Evolutionary conservation across 2,329 filamentous ascomycete genomes (phyloP).

Genomic region (Diplodia corticola): DNA sequence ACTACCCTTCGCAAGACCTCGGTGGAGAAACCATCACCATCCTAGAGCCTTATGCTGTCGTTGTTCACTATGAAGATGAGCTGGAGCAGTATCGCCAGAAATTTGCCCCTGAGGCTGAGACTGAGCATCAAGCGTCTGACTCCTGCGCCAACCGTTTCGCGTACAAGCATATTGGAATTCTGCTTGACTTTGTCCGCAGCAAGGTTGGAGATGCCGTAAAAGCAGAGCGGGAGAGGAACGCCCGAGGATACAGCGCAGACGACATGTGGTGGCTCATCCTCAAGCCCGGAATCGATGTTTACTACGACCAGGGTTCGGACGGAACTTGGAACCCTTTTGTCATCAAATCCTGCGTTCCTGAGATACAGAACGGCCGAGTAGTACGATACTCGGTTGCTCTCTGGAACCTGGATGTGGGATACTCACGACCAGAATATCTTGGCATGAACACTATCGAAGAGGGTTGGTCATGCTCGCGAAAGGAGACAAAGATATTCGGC

Average conservation of each 20-base stretch:
- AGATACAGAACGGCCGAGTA: conserved; percentile 15
- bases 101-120: background rate
- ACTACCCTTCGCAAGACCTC: conserved; percentile 22
- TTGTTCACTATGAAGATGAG: conserved; percentile 21
- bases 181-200: conserved; percentile 25
- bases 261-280: conserved; percentile 26
- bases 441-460: background rate
- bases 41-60: conserved; percentile 7
- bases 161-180: conserved; percentile 25
- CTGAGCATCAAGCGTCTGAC: background rate
- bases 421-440: background rate
- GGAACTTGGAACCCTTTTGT: conserved; percentile 23
- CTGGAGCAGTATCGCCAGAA: conserved; percentile 17
- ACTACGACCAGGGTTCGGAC: conserved; percentile 14
- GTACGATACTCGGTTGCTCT: background rate
- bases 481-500: background rate
- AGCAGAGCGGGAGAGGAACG: conserved; percentile 22
- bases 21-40: conserved; percentile 8
- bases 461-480: background rate
- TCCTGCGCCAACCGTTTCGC: conserved; percentile 22
- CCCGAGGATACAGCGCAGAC: background rate
- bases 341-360: conserved; percentile 16
- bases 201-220: conserved; percentile 23
- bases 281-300: conserved; percentile 25
- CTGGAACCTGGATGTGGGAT: conserved; percentile 25